Base-by-base conservation (phyloP, 768 basidiomycete species). In the Leucocoprinus birnbaumii region DNA sequence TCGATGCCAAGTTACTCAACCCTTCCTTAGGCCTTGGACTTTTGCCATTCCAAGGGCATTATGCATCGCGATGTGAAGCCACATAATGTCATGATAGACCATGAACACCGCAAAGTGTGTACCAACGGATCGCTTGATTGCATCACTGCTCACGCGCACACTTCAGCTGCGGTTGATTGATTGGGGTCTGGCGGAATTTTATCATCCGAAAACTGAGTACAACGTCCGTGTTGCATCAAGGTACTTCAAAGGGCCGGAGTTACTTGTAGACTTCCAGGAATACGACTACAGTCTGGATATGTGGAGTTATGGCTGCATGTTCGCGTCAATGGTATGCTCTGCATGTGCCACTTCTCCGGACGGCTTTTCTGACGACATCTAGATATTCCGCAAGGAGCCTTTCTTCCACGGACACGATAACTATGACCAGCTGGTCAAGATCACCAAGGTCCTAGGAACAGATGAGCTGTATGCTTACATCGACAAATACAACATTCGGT, bases 341-440 rank as follows among this genome's bases (percentile, higher is more conserved):
- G 8, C 47, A 25, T 8, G 22, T 57, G 44, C 43, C 57, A 43
- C 56, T 53, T 44, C 21, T 42, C 26, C 16, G 4, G 31, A 35
- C 58, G 50, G 37, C 60, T 48, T 27, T 26, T 47, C 31, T 43
- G 18, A 59, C 53, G 21, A 51, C 43, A 22, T 52, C 38, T 51
- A 98, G 95, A 98, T 98, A 65, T 98, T 98, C 83, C 86, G 96
- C 62, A 98, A 98, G 70, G 96, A 98, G 69, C 96, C 96, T 21
- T 97, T 98, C 77, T 98, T 98, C 83, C 96, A 98, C 65, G 96
- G 96, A 14, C 95, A 97, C 66, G 95, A 98, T 72, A 98, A 98
- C 72, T 96, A 96, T 65, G 96, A 98, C 73, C 96, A 98, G 67
- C 76, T 98, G 56, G 95, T 96, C 66, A 98, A 97, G 75, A 98